Percentiles rank a stretch among this genome's conserved stretches.
These are phyloP conservation scores for Candida insectorum DNA, from an alignment of 805 yeast genomes.

Conservation along the genomic window DNA sequence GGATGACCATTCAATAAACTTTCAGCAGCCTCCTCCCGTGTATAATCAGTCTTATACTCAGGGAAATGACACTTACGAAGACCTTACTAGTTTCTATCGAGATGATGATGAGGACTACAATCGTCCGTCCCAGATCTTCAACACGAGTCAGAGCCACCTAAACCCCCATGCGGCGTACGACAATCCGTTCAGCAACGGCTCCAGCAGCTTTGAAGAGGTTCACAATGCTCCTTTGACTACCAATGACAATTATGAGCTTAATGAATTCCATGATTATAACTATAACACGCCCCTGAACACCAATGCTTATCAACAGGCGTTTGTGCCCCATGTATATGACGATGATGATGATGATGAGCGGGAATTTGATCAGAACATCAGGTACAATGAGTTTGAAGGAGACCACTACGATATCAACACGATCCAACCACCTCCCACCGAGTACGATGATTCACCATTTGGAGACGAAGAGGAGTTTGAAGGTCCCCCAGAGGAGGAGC, in stretches of 20 bases:
- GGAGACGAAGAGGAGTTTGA: conserved; percentile 23
- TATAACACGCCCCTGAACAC: conserved; percentile 7
- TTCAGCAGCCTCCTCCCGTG: conserved; percentile 26
- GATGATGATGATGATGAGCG: conserved; percentile 38
- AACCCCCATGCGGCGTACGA: conserved; percentile 14
- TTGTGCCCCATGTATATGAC: conserved; percentile 41
- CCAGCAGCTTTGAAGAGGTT: conserved; percentile 9
- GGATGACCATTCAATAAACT: conserved; percentile 19
- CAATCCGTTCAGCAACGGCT: conserved; percentile 14
- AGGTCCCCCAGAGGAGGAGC: conserved; percentile 35
- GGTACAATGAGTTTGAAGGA: conserved; percentile 37
- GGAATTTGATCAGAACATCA: conserved; percentile 37
- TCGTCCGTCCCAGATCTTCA: conserved; percentile 25
- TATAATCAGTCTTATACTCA: conserved; percentile 10
- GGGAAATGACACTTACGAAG: conserved; percentile 18
- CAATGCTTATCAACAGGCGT: conserved; percentile 35
- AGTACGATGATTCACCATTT: conserved; percentile 22
- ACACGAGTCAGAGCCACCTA: conserved; percentile 18
- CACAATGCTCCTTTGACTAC: conserved; percentile 9
- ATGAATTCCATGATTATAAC: conserved; percentile 19
- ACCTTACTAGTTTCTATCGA: conserved; percentile 19
- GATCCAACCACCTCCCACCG: conserved; percentile 15
- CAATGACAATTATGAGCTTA: conserved; percentile 16
- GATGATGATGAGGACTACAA: conserved; percentile 14
- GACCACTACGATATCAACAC: conserved; percentile 40